phyloP scores from a whole-genome alignment of 805 yeast genomes.

The Candida parachauliodes region DNA sequence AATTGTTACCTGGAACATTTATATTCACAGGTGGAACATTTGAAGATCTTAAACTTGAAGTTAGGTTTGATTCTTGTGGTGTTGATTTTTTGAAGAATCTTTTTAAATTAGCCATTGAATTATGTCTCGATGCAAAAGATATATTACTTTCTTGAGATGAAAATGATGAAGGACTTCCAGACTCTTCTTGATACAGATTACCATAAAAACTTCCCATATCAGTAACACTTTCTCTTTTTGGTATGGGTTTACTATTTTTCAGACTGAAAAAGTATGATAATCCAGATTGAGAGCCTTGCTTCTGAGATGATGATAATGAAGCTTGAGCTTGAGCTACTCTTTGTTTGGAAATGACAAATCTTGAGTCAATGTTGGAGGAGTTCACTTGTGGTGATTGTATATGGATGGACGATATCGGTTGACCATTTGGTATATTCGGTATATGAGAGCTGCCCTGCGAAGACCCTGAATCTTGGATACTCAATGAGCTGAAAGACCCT shows the following conservation, averaged over 20 bases:
- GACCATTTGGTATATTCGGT: constrained; percentile 55
- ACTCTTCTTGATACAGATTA: constrained; percentile 30
- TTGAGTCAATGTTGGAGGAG: constrained; percentile 67
- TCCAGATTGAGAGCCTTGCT: constrained; percentile 40
- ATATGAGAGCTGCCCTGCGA: constrained; percentile 24
- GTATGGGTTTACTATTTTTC: constrained; percentile 31
- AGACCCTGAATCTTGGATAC: constrained; percentile 2
- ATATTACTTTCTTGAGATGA: constrained; percentile 34
- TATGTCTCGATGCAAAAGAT: constrained; percentile 48
- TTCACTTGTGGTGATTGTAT: constrained; percentile 67
- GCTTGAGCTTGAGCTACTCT: constrained; percentile 56
- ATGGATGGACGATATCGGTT: constrained; percentile 56
- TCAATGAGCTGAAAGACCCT: constrained; percentile 9
- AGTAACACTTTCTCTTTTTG: constrained; percentile 33
- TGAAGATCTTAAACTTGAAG: constrained; percentile 22
- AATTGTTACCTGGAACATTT: constrained; percentile 1
- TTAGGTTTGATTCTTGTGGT: constrained; percentile 18
- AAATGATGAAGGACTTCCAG: constrained; percentile 31
- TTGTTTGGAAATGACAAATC: constrained; percentile 81
- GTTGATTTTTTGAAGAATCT: constrained; percentile 59
- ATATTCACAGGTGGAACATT: constrained; percentile 5
- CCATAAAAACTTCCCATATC: constrained; percentile 41
- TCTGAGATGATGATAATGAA: constrained; percentile 28
- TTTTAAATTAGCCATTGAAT: constrained; percentile 75
- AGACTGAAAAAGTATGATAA: constrained; percentile 48